Evolutionary conservation across 1,284 basidiomycete genomes (phyloP), one percentile per base, ranked within the genome.

Genomic region (Clitocybe nebularis): DNA sequence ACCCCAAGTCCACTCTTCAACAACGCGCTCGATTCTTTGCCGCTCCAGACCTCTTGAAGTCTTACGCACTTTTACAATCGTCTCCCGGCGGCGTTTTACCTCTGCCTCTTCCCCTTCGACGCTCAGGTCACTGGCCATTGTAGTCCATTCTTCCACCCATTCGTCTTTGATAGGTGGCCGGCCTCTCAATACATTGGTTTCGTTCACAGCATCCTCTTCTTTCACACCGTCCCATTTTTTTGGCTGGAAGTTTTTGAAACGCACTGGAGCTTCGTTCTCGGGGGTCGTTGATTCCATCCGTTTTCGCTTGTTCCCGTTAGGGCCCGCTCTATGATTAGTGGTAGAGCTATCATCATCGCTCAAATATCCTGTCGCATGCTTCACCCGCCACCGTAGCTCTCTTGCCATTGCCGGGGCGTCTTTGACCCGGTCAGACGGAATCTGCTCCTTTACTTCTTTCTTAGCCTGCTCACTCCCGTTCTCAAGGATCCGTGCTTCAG

Each of bases 381-480:
- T 72, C 14, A 84, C 75, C 39, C 89, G 74, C 89, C 89, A 92
- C 32, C 86, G 72, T 34, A 95, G 66, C 58, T 95, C 92, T 48
- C 89, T 70, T 5, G 89, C 88, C 39, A 93, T 60, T 1, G 79
- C 81, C 1, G 82, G 67, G 4, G 87, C 76, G 59, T 95, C 91
- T 55, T 85, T 86, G 36, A 92, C 74, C 37, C 80, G 75, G 47
- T 92, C 89, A n/a, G 61, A 56, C 0, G 93, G 92, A 10, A 95
- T 79, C 44, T 88, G 79, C 40, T 93, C 89, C 56, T 77, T 84
- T 1, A 81, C 78, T 50, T 89, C 79, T 53, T 81, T 83, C 57
- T 82, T 84, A 9, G 71, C 74, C 34, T 69, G 62, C 25, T 82
- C 79, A 44, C 73, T 64, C 46, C 81, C 75, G 46, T 76, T 66